Percentiles rank a stretch among this genome's conserved stretches.
Evolutionary conservation across 2,329 filamentous ascomycete genomes (phyloP).

Genomic region (Phialophora tarda): DNA sequence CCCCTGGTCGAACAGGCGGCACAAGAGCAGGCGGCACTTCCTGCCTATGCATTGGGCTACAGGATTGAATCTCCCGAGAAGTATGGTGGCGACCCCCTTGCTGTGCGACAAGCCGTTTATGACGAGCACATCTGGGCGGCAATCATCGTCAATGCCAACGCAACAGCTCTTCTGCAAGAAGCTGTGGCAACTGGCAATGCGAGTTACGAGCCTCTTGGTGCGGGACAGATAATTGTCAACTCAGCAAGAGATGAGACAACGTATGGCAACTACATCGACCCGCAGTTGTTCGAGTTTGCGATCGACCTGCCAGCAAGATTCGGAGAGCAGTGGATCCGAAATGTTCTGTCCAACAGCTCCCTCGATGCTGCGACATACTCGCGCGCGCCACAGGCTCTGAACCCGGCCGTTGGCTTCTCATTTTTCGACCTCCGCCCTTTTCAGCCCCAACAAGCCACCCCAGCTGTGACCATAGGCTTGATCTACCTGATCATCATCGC

Average conservation of each 20-base stretch:
- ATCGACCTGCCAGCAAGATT: slow-evolving; percentile 56
- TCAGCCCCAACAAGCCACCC: slow-evolving; percentile 59
- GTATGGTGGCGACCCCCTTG: slow-evolving; percentile 62
- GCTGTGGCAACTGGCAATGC: slow-evolving; percentile 62
- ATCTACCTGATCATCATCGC: slow-evolving; percentile 72
- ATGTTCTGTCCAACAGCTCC: slow-evolving; percentile 38
- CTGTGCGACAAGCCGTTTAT: slow-evolving; percentile 65
- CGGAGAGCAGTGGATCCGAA: slow-evolving; percentile 50
- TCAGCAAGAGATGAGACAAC: slow-evolving; percentile 63
- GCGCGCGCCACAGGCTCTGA: slow-evolving; percentile 57
- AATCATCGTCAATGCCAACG: slow-evolving; percentile 67
- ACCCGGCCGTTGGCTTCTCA: slow-evolving; percentile 62
- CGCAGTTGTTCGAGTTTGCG: slow-evolving; percentile 57
- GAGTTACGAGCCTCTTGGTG: slow-evolving; percentile 65
- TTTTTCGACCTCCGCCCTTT: slow-evolving; percentile 66
- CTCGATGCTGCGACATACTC: slow-evolving; percentile 43
- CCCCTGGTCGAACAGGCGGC: slow-evolving; percentile 52
- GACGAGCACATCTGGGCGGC: slow-evolving; percentile 65
- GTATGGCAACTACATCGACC: slow-evolving; percentile 59
- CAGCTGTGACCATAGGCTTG: slow-evolving; percentile 65
- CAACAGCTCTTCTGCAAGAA: slow-evolving; percentile 62
- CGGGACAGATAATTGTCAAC: slow-evolving; percentile 62
- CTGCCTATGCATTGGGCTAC: slow-evolving; percentile 51
- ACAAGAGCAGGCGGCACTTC: slow-evolving; percentile 54
- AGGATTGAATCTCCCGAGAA: slow-evolving; percentile 54